Base-by-base conservation (phyloP, 2,329 filamentous ascomycete genomes). In the Aspergillus oerlinghausenensis region DNA sequence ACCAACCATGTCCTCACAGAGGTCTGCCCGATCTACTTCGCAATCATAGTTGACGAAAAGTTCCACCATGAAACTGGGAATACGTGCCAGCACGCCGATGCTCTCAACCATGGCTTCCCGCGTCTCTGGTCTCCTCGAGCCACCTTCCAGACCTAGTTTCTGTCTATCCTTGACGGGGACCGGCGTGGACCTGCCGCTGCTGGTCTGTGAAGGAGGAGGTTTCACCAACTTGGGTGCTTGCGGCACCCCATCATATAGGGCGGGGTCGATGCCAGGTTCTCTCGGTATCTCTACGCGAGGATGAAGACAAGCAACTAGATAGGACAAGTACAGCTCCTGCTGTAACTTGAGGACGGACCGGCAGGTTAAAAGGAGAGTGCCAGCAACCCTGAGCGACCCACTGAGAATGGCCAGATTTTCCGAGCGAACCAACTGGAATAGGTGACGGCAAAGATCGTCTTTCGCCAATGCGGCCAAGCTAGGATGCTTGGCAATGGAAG, bases 41-140 rank as follows among this genome's bases (percentile, higher is more conserved):
- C 93, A 99, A 73, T 99, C 94, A 70, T 97, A 99, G 73, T 99
- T 99, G 74, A 97, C 86, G 70, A 97, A 99, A 7, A 99, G 81
- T 73, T 99, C 95, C 10, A 89, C 86, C 85, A 97, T 92, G 70
- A 95, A 99, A 45, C 87, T 92, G 0, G 94, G 92, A 80, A 99
- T 96, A 45, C 95, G 84, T 40, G 92, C 90, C 58, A 99, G 79
- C 54, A 93, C 92, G 38, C 93, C 92, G 48, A 99, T 88, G 65
- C 90, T 96, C 76, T 99, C 94, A 4, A 99, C 91, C 94, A 99
- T 99, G 32, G 94, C 92, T 78, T 99, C 94, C 64, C 94, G 84
- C 29, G 94, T 92, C 74, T 99, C 95, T 3, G 94, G 94, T 71
- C 95, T 96, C 60, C 94, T 84, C 38, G 90, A 85, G 8, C 93